These are phyloP conservation scores for Escallonia herrerae DNA, from an alignment of 129 eudicot species.

Conservation along the genomic window DNA sequence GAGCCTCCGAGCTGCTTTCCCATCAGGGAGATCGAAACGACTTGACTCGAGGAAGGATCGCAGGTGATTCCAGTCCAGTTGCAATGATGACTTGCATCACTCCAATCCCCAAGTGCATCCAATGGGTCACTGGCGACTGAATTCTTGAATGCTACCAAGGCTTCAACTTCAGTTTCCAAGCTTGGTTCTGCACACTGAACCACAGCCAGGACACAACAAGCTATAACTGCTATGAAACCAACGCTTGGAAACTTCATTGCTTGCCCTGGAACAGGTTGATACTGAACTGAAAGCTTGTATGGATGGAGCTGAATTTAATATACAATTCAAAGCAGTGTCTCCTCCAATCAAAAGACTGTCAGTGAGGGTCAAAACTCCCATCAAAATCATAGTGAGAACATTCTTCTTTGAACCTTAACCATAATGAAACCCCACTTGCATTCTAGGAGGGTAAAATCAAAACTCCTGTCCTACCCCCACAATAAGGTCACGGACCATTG, in stretches of 20 bases:
- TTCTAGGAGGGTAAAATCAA: neutral
- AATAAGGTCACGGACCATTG: too few relatives aligned
- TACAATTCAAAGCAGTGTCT: neutral
- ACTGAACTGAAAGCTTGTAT: neutral
- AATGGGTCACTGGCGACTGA: constrained; percentile 50
- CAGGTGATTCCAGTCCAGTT: constrained; percentile 87
- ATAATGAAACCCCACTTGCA: neutral
- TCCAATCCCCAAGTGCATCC: constrained; percentile 60
- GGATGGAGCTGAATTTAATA: too few relatives aligned
- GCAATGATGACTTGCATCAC: constrained; percentile 50
- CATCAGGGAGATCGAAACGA: constrained; percentile 44
- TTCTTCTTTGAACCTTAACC: constrained; percentile 4
- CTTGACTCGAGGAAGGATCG: constrained; percentile 24
- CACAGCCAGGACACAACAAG: constrained; percentile 10
- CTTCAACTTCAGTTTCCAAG: constrained; percentile 32
- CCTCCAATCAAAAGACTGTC: neutral
- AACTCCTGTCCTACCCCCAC: neutral
- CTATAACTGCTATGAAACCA: neutral
- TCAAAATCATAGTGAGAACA: neutral
- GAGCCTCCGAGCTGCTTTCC: constrained; percentile 47
- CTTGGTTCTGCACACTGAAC: constrained; percentile 24
- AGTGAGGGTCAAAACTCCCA: neutral
- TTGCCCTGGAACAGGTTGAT: neutral
- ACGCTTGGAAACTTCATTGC: constrained; percentile 1
- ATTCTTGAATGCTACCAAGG: constrained; percentile 50